These are phyloP conservation scores for Trichopus zeylanicus DNA, from an alignment of 116 monocot genomes.

Conservation along the genomic window DNA sequence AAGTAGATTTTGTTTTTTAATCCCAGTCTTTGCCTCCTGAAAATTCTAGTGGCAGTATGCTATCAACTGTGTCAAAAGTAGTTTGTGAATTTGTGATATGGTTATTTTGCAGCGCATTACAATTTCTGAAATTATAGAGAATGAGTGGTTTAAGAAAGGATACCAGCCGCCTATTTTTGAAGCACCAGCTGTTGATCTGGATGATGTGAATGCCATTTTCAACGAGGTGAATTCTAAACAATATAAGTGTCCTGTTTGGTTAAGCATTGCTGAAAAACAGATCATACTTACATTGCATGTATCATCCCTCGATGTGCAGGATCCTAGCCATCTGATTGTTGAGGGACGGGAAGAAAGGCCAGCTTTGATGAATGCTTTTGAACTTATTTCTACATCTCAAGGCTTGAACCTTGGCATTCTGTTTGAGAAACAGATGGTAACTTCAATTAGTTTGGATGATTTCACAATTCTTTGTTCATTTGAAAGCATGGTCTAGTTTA, in stretches of 20 bases:
- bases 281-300: neutral
- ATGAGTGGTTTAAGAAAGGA: conserved; percentile 98
- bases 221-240: conserved; percentile 22
- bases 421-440: conserved; percentile 89
- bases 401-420: conserved; percentile 79
- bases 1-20: too few species aligned
- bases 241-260: neutral
- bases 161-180: conserved; percentile 68
- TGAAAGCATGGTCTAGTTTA: too few species aligned
- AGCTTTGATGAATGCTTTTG: conserved; percentile 86
- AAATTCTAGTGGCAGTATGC: too few species aligned
- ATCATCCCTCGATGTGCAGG: conserved; percentile 35
- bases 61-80: neutral
- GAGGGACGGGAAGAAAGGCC: conserved; percentile 66
- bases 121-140: conserved; percentile 55
- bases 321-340: conserved; percentile 59
- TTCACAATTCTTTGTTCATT: neutral
- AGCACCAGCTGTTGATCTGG: conserved; percentile 46
- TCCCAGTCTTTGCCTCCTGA: neutral
- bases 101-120: conserved; percentile 66
- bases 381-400: conserved; percentile 88
- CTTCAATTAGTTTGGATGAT: neutral
- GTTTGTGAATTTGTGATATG: neutral
- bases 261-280: neutral
- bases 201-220: conserved; percentile 71